A percentile compares a stretch with the other conserved stretches of the same genome.
Evolutionary conservation across 2,329 filamentous ascomycete genomes (phyloP).

Genomic region (Dactylellina haptotyla): DNA sequence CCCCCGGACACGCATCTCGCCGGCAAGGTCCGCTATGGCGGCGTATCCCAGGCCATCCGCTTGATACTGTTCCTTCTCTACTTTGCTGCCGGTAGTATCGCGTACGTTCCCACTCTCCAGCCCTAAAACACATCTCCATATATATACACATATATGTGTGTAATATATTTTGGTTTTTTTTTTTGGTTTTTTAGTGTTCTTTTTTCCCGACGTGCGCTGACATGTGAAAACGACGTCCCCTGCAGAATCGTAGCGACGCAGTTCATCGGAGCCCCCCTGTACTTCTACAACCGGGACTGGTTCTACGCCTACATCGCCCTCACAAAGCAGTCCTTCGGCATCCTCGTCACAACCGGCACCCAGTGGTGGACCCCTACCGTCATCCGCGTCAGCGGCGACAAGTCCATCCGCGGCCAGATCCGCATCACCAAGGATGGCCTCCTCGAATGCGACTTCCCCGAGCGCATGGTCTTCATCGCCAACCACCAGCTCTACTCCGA

Average conservation of each 20-base stretch:
- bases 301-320: slow-evolving; percentile 89
- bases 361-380: slow-evolving; percentile 87
- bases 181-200: neutral
- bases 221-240: slow-evolving; percentile 21
- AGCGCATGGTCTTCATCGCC: slow-evolving; percentile 82
- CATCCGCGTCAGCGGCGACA: slow-evolving; percentile 84
- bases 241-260: slow-evolving; percentile 75
- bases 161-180: neutral
- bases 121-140: slow-evolving; percentile 42
- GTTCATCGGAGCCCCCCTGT: slow-evolving; percentile 78
- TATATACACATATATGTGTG: no score
- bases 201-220: slow-evolving; percentile 56
- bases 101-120: slow-evolving; percentile 62
- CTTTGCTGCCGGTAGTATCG: slow-evolving; percentile 65
- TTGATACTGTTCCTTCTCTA: slow-evolving; percentile 67
- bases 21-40: slow-evolving; percentile 68
- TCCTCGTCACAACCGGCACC: slow-evolving; percentile 81
- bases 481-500: slow-evolving; percentile 94
- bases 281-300: slow-evolving; percentile 77
- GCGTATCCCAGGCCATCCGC: slow-evolving; percentile 66
- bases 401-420: slow-evolving; percentile 79
- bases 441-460: slow-evolving; percentile 80
- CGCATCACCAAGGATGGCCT: slow-evolving; percentile 75
- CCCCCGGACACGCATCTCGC: slow-evolving; percentile 65
- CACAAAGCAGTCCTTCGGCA: slow-evolving; percentile 84